Percentiles rank a stretch among this genome's conserved stretches.
Conservation (phyloP, 2,329 filamentous ascomycete genomes). For the Alternaria conjuncta region DNA sequence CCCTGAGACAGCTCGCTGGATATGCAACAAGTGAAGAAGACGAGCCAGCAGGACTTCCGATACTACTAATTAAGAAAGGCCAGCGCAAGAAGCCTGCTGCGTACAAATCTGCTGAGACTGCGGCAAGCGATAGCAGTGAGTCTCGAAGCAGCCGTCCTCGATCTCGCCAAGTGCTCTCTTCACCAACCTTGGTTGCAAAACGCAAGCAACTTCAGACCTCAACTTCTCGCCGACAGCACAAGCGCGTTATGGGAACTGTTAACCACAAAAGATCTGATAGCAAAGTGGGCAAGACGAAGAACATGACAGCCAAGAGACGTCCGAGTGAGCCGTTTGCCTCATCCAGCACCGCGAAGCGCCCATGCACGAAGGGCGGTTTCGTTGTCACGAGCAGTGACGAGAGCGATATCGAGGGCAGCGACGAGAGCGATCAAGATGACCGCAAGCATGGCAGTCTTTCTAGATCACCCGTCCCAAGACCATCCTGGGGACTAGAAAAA, state of each 20-base stretch:
- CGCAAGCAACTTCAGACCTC: not conserved
- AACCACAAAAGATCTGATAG: not conserved
- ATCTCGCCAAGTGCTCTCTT: not conserved
- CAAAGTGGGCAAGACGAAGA: too few relatives aligned
- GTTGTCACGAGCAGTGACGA: conserved; percentile 13
- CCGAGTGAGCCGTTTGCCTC: not conserved
- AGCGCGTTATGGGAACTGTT: not conserved
- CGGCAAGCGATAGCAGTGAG: not conserved
- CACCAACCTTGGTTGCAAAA: not conserved
- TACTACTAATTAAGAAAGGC: not conserved
- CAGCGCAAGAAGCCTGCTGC: not conserved
- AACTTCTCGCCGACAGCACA: not conserved
- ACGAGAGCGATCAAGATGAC: not conserved
- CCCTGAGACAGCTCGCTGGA: not conserved
- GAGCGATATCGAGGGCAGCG: conserved; percentile 1
- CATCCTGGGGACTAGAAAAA: not conserved
- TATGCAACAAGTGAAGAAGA: not conserved
- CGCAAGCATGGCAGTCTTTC: not conserved
- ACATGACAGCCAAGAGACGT: not conserved
- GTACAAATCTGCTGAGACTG: not conserved
- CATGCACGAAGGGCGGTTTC: conserved; percentile 14
- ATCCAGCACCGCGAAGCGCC: conserved; percentile 2
- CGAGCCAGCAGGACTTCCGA: not conserved
- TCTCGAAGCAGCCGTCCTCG: not conserved
- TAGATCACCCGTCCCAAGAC: not conserved